These are phyloP conservation scores for Coemansia sp. DNA, from an alignment of 192 early-diverging fungal genomes.

Conservation along the genomic window DNA sequence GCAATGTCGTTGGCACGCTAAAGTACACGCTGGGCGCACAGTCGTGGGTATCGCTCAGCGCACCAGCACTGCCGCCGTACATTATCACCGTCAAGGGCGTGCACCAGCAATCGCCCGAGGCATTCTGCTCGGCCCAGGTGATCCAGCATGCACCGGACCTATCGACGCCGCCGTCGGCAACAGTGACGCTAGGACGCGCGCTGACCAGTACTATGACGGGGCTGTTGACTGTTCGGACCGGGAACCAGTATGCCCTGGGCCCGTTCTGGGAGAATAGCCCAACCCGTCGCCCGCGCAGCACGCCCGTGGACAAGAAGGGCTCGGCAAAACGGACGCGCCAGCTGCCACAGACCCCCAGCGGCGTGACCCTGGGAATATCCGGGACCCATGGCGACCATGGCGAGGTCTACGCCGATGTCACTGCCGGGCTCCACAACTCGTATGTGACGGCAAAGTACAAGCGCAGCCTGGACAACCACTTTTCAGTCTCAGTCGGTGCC, in stretches of 20 bases:
- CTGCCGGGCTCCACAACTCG: constrained; percentile 10
- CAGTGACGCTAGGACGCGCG: constrained; percentile 57
- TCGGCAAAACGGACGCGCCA: background rate
- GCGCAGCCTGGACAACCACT: constrained; percentile 17
- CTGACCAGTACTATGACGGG: constrained; percentile 63
- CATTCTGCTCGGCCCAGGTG: constrained; percentile 16
- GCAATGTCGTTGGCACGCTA: constrained; percentile 71
- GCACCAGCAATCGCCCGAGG: constrained; percentile 14
- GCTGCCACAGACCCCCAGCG: constrained; percentile 9
- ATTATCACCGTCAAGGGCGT: constrained; percentile 57
- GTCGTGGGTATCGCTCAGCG: constrained; percentile 53
- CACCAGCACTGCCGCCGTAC: constrained; percentile 51
- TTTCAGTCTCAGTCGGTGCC: constrained; percentile 10
- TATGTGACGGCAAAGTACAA: constrained; percentile 8
- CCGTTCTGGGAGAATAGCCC: constrained; percentile 19
- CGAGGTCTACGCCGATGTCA: constrained; percentile 5
- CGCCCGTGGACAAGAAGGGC: too few relatives aligned
- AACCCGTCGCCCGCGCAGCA: background rate
- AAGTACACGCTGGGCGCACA: constrained; percentile 58
- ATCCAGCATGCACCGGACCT: constrained; percentile 51
- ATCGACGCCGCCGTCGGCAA: constrained; percentile 59
- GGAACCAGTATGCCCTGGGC: constrained; percentile 44
- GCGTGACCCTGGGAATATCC: constrained; percentile 10
- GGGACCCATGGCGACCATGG: background rate
- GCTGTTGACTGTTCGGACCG: constrained; percentile 70